Base-by-base conservation (phyloP, 2,329 filamentous ascomycete species). In the Lachnellula cervina region DNA sequence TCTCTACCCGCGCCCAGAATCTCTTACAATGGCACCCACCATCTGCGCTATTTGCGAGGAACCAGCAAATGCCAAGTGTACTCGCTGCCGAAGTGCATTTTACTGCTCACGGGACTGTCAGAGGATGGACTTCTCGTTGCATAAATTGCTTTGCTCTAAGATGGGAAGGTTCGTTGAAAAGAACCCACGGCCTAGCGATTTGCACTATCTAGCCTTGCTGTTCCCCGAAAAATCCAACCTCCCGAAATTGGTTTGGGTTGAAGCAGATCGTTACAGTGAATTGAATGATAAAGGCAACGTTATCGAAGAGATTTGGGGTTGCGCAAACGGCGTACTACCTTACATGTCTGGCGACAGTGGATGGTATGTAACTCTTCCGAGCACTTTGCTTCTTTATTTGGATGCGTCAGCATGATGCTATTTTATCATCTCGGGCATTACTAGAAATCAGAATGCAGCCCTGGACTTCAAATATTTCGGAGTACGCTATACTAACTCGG, bases 61-160 rank as follows among this genome's bases (percentile, higher is more conserved):
- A 19, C 38, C 38, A 42, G 16, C 38, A 19, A 42, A 16, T 16
- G 17, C 17, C 4, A 16, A 9, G 16, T 42, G 38, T 19, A 19
- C 16, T 16, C 16, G 16, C 16, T 42, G 38, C 38, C 16, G 17
- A 19, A 19, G 16, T 42, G 38, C 38, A 42, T 17, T 11, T n/a
- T 58, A 58, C 16, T 58, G 56, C 37, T 50, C 52, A 2, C 2
- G 1, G 2, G 34, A 7, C n/a, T 58, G 52, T 16, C 52, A 55
- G n/a, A 46, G 38, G 38, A 19, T 38, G 17, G 56, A 58, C 34
- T 45, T 19, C 14, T 28, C 56, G 19, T 46, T 58, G 7, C 56
- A 58, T 49, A 46, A 52, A 32, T n/a, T 55, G 2, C 49, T 58
- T 21, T 58, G 49, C 40, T 19, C 11, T 13, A 51, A 55, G 28